Evolutionary conservation across 306 rosid species (phyloP).

Genomic region (Vachellia collinsii): DNA sequence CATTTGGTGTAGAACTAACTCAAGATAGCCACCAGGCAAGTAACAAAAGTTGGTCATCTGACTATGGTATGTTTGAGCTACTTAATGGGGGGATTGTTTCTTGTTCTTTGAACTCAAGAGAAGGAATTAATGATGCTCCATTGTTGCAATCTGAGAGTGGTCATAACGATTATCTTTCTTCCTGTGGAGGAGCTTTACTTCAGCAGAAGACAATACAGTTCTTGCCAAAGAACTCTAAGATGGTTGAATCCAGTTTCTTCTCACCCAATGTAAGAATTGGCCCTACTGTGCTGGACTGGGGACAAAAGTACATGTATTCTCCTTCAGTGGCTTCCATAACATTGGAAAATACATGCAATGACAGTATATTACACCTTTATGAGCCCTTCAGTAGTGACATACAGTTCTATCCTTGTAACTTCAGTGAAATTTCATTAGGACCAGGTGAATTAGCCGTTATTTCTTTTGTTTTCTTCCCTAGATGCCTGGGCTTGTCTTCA

Average conservation of each 20-base stretch:
- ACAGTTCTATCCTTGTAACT: constrained; percentile 95
- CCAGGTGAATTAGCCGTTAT: constrained; percentile 80
- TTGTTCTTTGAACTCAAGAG: constrained; percentile 73
- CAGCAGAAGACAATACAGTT: constrained; percentile 54
- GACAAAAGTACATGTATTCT: constrained; percentile 62
- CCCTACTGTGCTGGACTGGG: constrained; percentile 87
- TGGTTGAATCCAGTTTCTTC: constrained; percentile 50
- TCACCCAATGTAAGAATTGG: constrained; percentile 64
- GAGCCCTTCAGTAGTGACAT: constrained; percentile 85
- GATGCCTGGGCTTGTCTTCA: constrained; percentile 69
- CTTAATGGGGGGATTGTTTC: constrained; percentile 70
- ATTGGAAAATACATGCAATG: constrained; percentile 77
- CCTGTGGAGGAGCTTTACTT: constrained; percentile 55
- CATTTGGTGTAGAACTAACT: constrained; percentile 51
- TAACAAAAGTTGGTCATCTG: constrained; percentile 76
- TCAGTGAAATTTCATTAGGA: constrained; percentile 64
- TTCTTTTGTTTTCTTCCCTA: constrained; percentile 81
- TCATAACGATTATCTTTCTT: constrained; percentile 52
- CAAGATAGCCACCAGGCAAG: constrained; percentile 49
- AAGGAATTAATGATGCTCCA: constrained; percentile 52
- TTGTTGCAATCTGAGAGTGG: constrained; percentile 54
- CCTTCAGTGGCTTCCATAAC: constrained; percentile 76
- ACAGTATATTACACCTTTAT: constrained; percentile 71
- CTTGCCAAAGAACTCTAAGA: constrained; percentile 48
- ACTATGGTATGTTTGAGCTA: constrained; percentile 77